A percentile compares a stretch with the other conserved stretches of the same genome.
Conservation (phyloP, 352 stramenopile genomes). For the Globisporangium ultimum region DNA sequence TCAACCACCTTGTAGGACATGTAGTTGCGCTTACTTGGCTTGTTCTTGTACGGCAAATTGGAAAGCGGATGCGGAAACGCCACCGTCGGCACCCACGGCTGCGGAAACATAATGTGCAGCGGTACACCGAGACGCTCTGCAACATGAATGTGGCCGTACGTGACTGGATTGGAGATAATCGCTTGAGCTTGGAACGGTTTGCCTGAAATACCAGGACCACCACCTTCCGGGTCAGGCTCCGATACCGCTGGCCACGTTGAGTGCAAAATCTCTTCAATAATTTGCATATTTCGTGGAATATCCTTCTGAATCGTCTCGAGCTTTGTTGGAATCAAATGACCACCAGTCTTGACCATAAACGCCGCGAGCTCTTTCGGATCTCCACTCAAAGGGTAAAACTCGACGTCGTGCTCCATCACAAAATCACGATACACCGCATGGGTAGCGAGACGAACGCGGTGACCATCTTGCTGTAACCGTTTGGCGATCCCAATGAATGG, state of each 20-base stretch:
- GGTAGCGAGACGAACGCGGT: slow-evolving; percentile 90
- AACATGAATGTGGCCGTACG: slow-evolving; percentile 91
- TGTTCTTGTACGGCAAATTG: slow-evolving; percentile 75
- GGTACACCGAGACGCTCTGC: slow-evolving; percentile 90
- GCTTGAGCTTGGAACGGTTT: slow-evolving; percentile 83
- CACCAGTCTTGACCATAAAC: slow-evolving; percentile 92
- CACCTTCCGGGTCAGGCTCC: slow-evolving; percentile 69
- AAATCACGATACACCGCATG: slow-evolving; percentile 86
- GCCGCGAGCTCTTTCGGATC: slow-evolving; percentile 74
- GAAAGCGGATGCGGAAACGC: slow-evolving; percentile 90
- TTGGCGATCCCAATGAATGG: slow-evolving; percentile 86
- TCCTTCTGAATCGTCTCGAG: slow-evolving; percentile 58
- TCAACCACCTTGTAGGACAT: slow-evolving; percentile 53
- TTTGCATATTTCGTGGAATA: slow-evolving; percentile 83
- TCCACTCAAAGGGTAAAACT: slow-evolving; percentile 77
- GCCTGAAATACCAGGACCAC: slow-evolving; percentile 32
- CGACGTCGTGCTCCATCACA: slow-evolving; percentile 69
- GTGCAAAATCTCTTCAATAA: slow-evolving; percentile 88
- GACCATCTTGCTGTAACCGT: slow-evolving; percentile 75
- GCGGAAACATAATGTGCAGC: slow-evolving; percentile 94
- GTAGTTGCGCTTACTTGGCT: slow-evolving; percentile 44
- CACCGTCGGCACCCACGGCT: slow-evolving; percentile 86
- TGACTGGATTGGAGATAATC: slow-evolving; percentile 94
- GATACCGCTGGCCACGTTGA: slow-evolving; percentile 88
- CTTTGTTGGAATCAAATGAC: slow-evolving; percentile 68